These are phyloP conservation scores for Hericium coralloides DNA, from an alignment of 768 basidiomycete species.

Conservation along the genomic window DNA sequence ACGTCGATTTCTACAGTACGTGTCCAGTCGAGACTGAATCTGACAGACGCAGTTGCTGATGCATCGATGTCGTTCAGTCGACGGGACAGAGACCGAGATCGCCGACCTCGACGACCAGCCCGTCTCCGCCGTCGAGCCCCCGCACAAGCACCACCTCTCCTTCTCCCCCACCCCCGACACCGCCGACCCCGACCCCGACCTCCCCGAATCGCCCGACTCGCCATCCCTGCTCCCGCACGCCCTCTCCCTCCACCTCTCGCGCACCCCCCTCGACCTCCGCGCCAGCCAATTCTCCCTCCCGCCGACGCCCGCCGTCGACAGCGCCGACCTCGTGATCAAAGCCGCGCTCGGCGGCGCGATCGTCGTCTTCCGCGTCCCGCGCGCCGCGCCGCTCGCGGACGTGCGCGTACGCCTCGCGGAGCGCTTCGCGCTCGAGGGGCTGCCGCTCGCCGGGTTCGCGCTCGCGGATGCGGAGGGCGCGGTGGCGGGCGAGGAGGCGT, in stretches of 20 bases:
- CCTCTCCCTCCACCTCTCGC: neutral
- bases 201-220: neutral
- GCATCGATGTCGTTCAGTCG: too few species aligned
- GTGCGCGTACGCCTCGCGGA: conserved; percentile 51
- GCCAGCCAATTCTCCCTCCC: conserved; percentile 3
- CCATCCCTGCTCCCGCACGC: neutral
- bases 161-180: neutral
- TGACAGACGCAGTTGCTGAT: neutral
- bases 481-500: conserved; percentile 22
- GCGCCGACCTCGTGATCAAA: conserved; percentile 44
- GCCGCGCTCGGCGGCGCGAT: conserved; percentile 53
- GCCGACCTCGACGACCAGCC: too few species aligned
- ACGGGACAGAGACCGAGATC: too few species aligned
- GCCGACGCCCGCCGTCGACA: conserved; percentile 27
- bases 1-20: conserved; percentile 34
- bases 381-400: conserved; percentile 37
- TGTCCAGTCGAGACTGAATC: neutral
- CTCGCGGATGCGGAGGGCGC: conserved; percentile 38
- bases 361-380: conserved; percentile 49
- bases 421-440: conserved; percentile 58
- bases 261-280: neutral
- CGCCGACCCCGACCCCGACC: neutral
- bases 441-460: conserved; percentile 47
- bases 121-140: too few species aligned
- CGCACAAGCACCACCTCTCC: neutral